Evolutionary conservation across 192 early-diverging fungal genomes (phyloP).

Genomic region (Rhizophagus sp.): DNA sequence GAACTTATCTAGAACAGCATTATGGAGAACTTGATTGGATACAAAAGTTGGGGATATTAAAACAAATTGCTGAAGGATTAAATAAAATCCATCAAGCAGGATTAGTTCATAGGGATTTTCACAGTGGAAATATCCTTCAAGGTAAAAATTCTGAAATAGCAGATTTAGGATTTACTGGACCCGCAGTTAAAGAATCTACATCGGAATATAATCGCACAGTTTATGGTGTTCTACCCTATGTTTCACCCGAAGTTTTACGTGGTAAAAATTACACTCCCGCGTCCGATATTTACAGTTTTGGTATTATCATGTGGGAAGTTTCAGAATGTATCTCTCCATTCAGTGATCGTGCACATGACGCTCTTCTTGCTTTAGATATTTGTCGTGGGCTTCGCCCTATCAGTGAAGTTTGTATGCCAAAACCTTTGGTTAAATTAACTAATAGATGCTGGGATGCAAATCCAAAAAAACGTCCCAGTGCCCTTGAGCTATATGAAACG

Average conservation of each 20-base stretch:
- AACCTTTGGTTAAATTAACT: slow-evolving; percentile 2
- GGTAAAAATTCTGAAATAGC: slow-evolving; percentile 32
- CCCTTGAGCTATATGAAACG: background rate
- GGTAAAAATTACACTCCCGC: slow-evolving; percentile 48
- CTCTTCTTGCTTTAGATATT: background rate
- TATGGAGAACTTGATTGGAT: slow-evolving; percentile 8
- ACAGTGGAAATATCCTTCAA: slow-evolving; percentile 45
- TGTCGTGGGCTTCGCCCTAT: slow-evolving; percentile 13
- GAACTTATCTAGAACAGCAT: background rate
- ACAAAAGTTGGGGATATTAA: slow-evolving; percentile 14
- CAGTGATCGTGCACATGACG: slow-evolving; percentile 19
- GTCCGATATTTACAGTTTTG: slow-evolving; percentile 56
- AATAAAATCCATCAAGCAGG: slow-evolving; percentile 45
- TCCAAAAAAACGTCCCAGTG: background rate
- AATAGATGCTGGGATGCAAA: slow-evolving; percentile 8
- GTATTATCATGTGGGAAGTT: slow-evolving; percentile 56
- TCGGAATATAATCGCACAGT: slow-evolving; percentile 46
- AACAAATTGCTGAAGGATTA: slow-evolving; percentile 40
- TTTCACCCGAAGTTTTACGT: slow-evolving; percentile 53
- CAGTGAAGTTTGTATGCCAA: background rate
- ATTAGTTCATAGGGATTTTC: slow-evolving; percentile 47
- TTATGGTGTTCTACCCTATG: slow-evolving; percentile 55
- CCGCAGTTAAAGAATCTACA: slow-evolving; percentile 37
- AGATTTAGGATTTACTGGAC: slow-evolving; percentile 44
- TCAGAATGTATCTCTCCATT: slow-evolving; percentile 42